Evolutionary conservation across 2,329 filamentous ascomycete species (phyloP), one percentile per base, ranked within the genome.

Genomic region (Fusarium graminum): DNA sequence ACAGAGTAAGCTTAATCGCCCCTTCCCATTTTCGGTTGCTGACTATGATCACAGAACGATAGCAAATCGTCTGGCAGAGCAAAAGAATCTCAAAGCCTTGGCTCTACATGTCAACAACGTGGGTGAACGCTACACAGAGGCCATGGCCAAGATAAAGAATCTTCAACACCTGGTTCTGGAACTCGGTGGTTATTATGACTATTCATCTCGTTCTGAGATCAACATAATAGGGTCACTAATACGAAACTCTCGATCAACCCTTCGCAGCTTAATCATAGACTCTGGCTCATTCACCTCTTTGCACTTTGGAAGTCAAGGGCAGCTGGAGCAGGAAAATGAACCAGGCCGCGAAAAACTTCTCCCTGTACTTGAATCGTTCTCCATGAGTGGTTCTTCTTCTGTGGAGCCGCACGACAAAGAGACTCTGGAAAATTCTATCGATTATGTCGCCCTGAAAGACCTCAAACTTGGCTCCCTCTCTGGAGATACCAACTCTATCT

Each of bases 81-180:
- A 65, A 17, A 38, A 59, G 19, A 52, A 51, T 7, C 44, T 72
- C 9, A 32, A 61, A 17, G 70, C 66, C 10, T 41, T 72, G 13
- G 26, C 34, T 6, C n/a, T 72, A 2, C 17, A 11, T 4, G 7
- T 38, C 10, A 2, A 3, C 6, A 4, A 12, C 10, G 19, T 40
- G 12, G 16, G 17, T 19, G 4, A n/a, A 4, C 34, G 4, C 3
- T 36, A 47, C 16, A 6, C 51, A 4, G 11, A n/a, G 1, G 13
- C 44, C 2, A 25, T 72, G 9, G 6, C 17, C 1, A 39, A 40
- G 8, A 39, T 72, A 13, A 59, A 67, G 32, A 59, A 67, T 12
- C 36, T 71, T 8, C 58, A 58, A 40, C 63, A 71, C 43, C 28
- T 71, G 4, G 22, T 8, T 11, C 7, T 71, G 2, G 32, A 32